A percentile compares a stretch with the other conserved stretches of the same genome.
phyloP scores from a whole-genome alignment of 345 rosid genomes.

The Heritiera littoralis region DNA sequence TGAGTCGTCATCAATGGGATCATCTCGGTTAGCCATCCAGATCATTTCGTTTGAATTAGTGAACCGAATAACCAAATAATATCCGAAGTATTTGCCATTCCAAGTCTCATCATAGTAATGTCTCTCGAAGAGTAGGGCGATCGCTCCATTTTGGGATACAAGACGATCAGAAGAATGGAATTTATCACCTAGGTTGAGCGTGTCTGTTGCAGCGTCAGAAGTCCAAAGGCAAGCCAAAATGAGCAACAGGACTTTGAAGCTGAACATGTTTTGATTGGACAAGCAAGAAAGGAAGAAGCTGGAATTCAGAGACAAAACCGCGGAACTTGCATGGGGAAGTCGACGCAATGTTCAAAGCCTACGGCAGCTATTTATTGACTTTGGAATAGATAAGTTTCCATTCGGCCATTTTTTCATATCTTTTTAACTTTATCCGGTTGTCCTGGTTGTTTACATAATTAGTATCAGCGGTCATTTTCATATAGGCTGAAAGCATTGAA shows the following conservation, averaged over 20 bases:
- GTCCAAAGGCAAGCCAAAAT: not conserved
- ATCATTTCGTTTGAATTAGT: not conserved
- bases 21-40: slow-evolving; percentile 3
- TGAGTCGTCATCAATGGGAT: not conserved
- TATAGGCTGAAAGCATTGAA: too few species aligned
- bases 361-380: too few species aligned
- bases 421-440: too few species aligned
- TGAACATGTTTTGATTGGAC: too few species aligned
- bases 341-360: too few species aligned
- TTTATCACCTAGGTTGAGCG: not conserved
- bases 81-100: not conserved
- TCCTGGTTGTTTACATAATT: too few species aligned
- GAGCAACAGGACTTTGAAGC: not conserved
- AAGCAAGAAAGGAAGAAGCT: too few species aligned
- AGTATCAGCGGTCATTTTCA: too few species aligned
- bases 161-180: not conserved
- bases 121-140: not conserved
- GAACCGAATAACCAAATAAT: not conserved
- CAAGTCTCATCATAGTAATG: not conserved
- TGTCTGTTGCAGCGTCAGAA: slow-evolving; percentile 1
- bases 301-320: too few species aligned
- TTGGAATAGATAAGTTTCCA: too few species aligned
- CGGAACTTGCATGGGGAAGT: too few species aligned
- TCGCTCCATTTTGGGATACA: not conserved
- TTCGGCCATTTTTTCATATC: too few species aligned